Conservation (phyloP, 2,329 filamentous ascomycete species). For the Thielaviopsis musarum region DNA sequence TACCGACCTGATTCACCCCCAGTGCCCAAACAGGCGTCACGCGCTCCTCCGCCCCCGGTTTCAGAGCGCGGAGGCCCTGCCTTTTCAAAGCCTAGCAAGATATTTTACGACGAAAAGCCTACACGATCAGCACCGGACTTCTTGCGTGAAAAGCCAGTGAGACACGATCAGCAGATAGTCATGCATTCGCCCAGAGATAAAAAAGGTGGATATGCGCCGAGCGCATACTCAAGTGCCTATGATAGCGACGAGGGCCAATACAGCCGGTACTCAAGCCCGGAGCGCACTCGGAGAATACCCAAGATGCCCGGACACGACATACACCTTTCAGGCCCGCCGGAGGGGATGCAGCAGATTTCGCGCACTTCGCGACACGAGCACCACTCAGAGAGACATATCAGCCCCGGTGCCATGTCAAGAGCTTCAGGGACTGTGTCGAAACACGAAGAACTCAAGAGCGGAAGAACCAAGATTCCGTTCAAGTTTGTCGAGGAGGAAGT, state of each 20-base stretch:
- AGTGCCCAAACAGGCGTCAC: neutral
- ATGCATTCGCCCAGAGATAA: conserved; percentile 3
- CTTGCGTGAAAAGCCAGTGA: neutral
- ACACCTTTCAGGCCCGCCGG: neutral
- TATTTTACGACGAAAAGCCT: conserved; percentile 9
- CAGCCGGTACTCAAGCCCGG: conserved; percentile 26
- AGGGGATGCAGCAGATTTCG: neutral
- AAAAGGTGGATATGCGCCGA: neutral
- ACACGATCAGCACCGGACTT: neutral
- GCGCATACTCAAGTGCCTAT: neutral
- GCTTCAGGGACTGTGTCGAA: conserved; percentile 34
- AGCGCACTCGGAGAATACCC: conserved; percentile 21
- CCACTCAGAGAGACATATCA: neutral
- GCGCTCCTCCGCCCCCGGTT: neutral
- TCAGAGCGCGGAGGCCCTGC: neutral
- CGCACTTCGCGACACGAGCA: neutral
- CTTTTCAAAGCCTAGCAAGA: conserved; percentile 4
- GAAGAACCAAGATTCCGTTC: conserved; percentile 76
- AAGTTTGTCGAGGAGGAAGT: conserved; percentile 66
- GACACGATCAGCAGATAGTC: conserved; percentile 4
- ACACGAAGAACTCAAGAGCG: conserved; percentile 59
- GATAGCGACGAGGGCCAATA: conserved; percentile 15
- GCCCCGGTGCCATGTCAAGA: conserved; percentile 3
- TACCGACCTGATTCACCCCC: neutral
- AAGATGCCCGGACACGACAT: neutral